Percentiles rank a stretch among this genome's conserved stretches.
These are phyloP conservation scores for Plasmodium blacklocki DNA, from an alignment of 169 alveolate species.

Conservation along the genomic window DNA sequence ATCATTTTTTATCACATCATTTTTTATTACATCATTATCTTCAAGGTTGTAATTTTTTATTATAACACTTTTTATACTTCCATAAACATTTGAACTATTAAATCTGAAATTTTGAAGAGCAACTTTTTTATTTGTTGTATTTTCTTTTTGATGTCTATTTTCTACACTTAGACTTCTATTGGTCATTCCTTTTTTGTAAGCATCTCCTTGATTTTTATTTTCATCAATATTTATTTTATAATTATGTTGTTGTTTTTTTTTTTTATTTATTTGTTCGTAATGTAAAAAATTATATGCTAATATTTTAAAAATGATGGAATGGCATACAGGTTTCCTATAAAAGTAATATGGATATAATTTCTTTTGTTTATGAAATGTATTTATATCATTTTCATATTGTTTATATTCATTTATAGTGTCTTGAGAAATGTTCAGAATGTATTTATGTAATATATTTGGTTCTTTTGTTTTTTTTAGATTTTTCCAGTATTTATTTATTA, in stretches of 20 bases:
- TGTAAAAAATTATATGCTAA: slow-evolving; percentile 57
- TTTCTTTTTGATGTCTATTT: neutral
- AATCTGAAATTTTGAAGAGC: slow-evolving; percentile 8
- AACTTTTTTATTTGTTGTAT: neutral
- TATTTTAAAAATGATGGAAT: slow-evolving; percentile 49
- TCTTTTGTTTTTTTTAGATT: slow-evolving; percentile 22
- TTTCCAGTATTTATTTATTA: slow-evolving; percentile 17
- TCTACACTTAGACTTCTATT: slow-evolving; percentile 62
- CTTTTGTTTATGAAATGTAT: slow-evolving; percentile 32
- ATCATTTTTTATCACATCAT: neutral
- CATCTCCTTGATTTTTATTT: neutral
- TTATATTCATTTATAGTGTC: slow-evolving; percentile 10
- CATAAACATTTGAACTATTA: slow-evolving; percentile 52
- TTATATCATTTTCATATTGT: slow-evolving; percentile 15
- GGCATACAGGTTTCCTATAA: slow-evolving; percentile 41
- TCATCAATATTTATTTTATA: neutral
- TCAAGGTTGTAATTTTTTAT: neutral
- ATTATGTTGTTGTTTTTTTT: neutral
- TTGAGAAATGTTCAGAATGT: neutral
- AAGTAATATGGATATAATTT: slow-evolving; percentile 50
- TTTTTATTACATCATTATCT: neutral
- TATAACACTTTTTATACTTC: neutral
- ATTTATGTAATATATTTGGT: neutral
- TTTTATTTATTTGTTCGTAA: slow-evolving; percentile 13
- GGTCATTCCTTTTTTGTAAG: neutral